phyloP scores from a whole-genome alignment of 331 rosid genomes.

The Telfairia occidentalis region DNA sequence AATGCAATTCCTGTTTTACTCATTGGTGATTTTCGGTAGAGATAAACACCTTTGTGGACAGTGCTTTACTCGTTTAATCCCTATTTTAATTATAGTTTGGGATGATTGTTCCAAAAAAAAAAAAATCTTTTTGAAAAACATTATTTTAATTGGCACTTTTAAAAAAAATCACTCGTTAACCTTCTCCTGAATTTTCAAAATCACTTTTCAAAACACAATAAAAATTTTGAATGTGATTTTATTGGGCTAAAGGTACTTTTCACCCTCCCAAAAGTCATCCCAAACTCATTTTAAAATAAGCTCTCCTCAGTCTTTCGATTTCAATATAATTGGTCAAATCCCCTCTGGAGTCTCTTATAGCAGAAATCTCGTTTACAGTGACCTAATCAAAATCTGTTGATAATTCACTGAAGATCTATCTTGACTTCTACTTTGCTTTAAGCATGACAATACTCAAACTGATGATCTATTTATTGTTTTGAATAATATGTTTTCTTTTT shows the following conservation, averaged over 20 bases:
- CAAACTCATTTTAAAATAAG: not conserved
- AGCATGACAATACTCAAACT: not conserved
- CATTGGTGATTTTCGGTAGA: not conserved
- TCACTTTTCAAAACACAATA: too few relatives aligned
- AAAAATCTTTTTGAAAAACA: too few relatives aligned
- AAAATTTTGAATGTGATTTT: not conserved
- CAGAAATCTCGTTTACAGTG: not conserved
- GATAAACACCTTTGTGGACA: not conserved
- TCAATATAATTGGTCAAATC: not conserved
- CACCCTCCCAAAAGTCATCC: not conserved
- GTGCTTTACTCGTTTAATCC: not conserved
- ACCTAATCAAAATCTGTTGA: not conserved
- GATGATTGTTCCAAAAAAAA: too few relatives aligned
- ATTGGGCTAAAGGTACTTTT: not conserved
- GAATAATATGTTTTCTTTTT: not conserved
- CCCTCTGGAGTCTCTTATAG: not conserved
- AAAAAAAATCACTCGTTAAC: too few relatives aligned
- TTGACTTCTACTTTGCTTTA: not conserved
- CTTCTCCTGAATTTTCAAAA: not conserved
- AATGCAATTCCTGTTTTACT: not conserved
- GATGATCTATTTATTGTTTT: not conserved
- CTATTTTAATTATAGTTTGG: too few relatives aligned
- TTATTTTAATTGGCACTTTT: not conserved
- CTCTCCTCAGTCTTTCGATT: not conserved
- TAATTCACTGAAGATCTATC: not conserved